phyloP scores from a whole-genome alignment of 208 protist genomes.

The Leishmania aethiopica region DNA sequence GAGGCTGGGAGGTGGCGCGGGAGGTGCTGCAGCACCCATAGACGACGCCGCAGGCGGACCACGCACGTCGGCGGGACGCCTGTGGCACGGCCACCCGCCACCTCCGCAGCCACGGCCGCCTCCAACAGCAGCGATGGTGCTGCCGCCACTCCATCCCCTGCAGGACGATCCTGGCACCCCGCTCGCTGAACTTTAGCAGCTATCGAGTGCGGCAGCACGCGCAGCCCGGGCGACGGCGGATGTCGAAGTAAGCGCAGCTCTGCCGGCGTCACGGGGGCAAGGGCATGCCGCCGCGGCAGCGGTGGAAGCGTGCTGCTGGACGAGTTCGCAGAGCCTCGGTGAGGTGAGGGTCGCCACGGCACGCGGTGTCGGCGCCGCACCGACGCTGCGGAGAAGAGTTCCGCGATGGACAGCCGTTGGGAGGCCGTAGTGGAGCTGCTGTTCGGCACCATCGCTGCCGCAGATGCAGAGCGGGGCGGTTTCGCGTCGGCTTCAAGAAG shows the following conservation, averaged over 20 bases:
- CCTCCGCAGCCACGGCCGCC: background rate
- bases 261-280: slow-evolving; percentile 10
- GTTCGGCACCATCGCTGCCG: background rate
- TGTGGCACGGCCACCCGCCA: background rate
- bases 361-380: slow-evolving; percentile 18
- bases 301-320: background rate
- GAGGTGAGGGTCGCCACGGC: background rate
- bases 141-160: background rate
- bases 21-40: slow-evolving; percentile 56
- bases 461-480: background rate
- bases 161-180: background rate
- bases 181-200: background rate
- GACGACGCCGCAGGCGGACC: slow-evolving; percentile 51
- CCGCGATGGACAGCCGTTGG: background rate
- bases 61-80: slow-evolving; percentile 24
- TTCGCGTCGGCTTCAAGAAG: background rate
- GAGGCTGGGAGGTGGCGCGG: slow-evolving; percentile 45
- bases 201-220: background rate
- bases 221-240: slow-evolving; percentile 19
- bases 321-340: background rate
- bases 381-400: slow-evolving; percentile 7
- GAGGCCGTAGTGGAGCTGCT: background rate
- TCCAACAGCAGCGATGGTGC: slow-evolving; percentile 3
- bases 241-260: slow-evolving; percentile 24
- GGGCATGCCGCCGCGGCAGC: slow-evolving; percentile 11